phyloP scores from a whole-genome alignment of 2,329 filamentous ascomycete species.

The Aspergillus tubingensis region DNA sequence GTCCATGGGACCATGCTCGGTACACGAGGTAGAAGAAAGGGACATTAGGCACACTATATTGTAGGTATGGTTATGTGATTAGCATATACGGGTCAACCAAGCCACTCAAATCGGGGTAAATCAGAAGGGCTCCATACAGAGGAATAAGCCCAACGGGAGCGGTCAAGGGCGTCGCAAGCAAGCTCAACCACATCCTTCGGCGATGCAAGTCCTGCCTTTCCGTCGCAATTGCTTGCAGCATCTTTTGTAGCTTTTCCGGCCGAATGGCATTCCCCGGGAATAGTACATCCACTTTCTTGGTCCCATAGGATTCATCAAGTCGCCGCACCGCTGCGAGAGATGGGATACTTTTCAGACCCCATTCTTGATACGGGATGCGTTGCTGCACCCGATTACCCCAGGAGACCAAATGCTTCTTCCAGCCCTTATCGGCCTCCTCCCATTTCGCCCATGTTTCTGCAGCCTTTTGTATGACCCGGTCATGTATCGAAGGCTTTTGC shows the following conservation, averaged over 20 bases:
- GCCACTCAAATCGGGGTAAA: background rate
- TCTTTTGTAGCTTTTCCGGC: conserved; percentile 60
- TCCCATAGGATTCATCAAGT: conserved; percentile 64
- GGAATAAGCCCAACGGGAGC: conserved; percentile 82
- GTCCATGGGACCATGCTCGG: conserved; percentile 86
- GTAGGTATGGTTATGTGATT: conserved; percentile 12
- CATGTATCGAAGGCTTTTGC: conserved; percentile 60
- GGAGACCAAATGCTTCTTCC: conserved; percentile 82
- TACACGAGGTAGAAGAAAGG: conserved; percentile 97
- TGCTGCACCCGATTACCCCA: conserved; percentile 86
- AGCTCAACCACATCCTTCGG: conserved; percentile 75
- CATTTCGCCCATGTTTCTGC: conserved; percentile 78
- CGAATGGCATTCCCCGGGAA: conserved; percentile 74
- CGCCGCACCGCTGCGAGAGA: conserved; percentile 69
- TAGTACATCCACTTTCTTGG: conserved; percentile 65
- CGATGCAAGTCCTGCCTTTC: conserved; percentile 79
- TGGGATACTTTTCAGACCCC: conserved; percentile 93
- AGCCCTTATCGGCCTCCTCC: conserved; percentile 81
- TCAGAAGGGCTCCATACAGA: conserved; percentile 60
- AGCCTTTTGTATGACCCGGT: conserved; percentile 71
- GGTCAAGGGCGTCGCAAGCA: conserved; percentile 79
- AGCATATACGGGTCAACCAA: background rate
- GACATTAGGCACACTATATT: conserved; percentile 76
- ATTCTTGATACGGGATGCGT: conserved; percentile 94
- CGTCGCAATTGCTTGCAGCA: conserved; percentile 72